Conservation (phyloP, 1,284 basidiomycete species). For the Amylostereum chailletii region DNA sequence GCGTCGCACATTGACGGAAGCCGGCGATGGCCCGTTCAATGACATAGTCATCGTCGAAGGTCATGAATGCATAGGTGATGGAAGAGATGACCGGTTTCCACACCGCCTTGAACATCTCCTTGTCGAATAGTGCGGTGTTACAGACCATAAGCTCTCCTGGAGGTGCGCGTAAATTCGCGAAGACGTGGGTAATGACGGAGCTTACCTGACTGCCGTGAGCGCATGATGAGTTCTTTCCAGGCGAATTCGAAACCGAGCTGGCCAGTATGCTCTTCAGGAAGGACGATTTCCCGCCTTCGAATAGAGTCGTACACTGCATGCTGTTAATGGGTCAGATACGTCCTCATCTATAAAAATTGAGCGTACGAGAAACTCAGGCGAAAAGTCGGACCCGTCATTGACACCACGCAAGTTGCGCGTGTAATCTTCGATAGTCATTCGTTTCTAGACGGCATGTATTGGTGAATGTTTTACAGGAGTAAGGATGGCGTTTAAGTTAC, state of each 20-base stretch:
- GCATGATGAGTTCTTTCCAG: slow-evolving; percentile 91
- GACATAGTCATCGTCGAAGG: slow-evolving; percentile 93
- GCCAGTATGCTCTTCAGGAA: slow-evolving; percentile 97
- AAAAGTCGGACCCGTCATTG: slow-evolving; percentile 83
- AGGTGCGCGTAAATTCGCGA: slow-evolving; percentile 8
- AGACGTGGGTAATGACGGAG: slow-evolving; percentile 5
- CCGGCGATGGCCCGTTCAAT: slow-evolving; percentile 93
- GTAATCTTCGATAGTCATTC: slow-evolving; percentile 96
- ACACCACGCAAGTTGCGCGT: slow-evolving; percentile 88
- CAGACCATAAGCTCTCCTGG: slow-evolving; percentile 73
- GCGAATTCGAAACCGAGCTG: slow-evolving; percentile 98
- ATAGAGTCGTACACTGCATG: slow-evolving; percentile 91
- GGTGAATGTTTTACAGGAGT: not conserved
- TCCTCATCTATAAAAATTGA: not conserved
- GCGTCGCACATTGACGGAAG: slow-evolving; percentile 91
- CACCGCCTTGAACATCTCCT: slow-evolving; percentile 84
- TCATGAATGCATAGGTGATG: slow-evolving; percentile 89
- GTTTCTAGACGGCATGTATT: slow-evolving; percentile 53
- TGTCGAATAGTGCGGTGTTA: slow-evolving; percentile 77
- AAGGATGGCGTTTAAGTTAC: slow-evolving; percentile 32
- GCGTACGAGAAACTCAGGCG: slow-evolving; percentile 72
- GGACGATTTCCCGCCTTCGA: slow-evolving; percentile 89
- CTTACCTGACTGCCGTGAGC: slow-evolving; percentile 74
- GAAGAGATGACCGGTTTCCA: slow-evolving; percentile 93
- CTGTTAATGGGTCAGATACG: slow-evolving; percentile 27